Evolutionary conservation across 1,284 basidiomycete species (phyloP).

Genomic region (Meira nashicola): DNA sequence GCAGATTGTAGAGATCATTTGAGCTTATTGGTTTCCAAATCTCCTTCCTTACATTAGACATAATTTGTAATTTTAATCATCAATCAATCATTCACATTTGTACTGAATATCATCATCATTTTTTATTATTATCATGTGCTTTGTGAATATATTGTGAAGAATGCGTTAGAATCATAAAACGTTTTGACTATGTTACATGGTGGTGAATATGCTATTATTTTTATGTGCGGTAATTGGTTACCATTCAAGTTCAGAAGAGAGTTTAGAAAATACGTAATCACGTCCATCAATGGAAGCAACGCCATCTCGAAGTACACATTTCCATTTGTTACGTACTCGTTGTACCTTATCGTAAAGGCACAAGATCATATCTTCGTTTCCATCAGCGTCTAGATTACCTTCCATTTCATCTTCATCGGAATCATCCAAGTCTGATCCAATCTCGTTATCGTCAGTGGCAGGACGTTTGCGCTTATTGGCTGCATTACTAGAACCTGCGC

Average conservation of each 20-base stretch:
- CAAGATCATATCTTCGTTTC: conserved; percentile 80
- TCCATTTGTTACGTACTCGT: conserved; percentile 99
- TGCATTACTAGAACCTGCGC: conserved; percentile 9
- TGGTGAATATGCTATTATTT: no score
- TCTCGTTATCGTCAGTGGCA: conserved; percentile 66
- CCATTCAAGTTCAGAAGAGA: conserved; percentile 58
- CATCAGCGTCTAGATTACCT: conserved; percentile 53
- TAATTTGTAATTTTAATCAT: no score
- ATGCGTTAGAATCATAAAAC: no score
- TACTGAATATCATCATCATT: no score
- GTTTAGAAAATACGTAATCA: conserved; percentile 95
- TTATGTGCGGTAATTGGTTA: neutral
- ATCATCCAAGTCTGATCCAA: conserved; percentile 94
- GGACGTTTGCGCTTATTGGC: conserved; percentile 48
- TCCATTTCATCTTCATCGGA: conserved; percentile 65
- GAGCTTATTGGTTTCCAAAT: no score
- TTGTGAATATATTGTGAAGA: no score
- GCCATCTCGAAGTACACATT: conserved; percentile 96
- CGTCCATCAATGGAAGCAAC: conserved; percentile 95
- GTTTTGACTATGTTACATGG: no score
- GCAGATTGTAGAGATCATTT: no score
- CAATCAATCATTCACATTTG: no score
- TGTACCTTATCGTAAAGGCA: conserved; percentile 99
- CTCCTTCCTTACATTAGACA: no score
- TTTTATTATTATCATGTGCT: no score